These are phyloP conservation scores for Boletus edulis DNA, from an alignment of 768 basidiomycete species.

Conservation along the genomic window DNA sequence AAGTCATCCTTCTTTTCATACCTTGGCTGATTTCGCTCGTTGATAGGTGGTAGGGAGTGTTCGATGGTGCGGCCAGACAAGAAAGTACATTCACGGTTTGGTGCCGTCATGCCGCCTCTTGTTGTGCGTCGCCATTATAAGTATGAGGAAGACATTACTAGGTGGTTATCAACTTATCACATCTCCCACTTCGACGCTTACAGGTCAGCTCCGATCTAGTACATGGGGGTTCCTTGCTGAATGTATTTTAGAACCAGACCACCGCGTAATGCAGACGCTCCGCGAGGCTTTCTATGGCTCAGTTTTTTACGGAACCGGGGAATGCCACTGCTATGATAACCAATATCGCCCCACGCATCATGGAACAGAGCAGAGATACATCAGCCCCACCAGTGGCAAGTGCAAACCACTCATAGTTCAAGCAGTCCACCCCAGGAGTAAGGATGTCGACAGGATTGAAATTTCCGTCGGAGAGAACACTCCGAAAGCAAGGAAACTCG, in stretches of 20 bases:
- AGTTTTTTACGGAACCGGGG: no score
- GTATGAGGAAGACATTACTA: neutral
- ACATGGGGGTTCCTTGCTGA: neutral
- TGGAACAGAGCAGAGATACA: conserved; percentile 15
- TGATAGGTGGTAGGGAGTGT: no score
- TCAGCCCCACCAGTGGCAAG: conserved; percentile 23
- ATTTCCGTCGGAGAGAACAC: neutral
- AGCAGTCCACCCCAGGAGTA: conserved; percentile 13
- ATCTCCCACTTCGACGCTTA: neutral
- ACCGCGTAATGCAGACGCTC: no score
- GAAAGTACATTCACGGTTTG: no score
- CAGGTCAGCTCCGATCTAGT: conserved; percentile 3
- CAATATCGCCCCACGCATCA: conserved; percentile 18
- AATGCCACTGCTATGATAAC: conserved; percentile 9
- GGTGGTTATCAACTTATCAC: neutral
- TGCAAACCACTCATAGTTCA: conserved; percentile 25
- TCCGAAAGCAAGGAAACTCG: conserved; percentile 10
- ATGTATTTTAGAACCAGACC: neutral
- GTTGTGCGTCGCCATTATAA: conserved; percentile 1
- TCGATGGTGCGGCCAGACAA: no score
- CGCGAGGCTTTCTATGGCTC: no score
- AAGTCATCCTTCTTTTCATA: no score
- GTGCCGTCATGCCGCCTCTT: no score
- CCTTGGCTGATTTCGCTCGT: no score
- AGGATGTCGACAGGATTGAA: no score